Base-by-base conservation (phyloP, 2,329 filamentous ascomycete genomes). In the Didymella keratinophila region DNA sequence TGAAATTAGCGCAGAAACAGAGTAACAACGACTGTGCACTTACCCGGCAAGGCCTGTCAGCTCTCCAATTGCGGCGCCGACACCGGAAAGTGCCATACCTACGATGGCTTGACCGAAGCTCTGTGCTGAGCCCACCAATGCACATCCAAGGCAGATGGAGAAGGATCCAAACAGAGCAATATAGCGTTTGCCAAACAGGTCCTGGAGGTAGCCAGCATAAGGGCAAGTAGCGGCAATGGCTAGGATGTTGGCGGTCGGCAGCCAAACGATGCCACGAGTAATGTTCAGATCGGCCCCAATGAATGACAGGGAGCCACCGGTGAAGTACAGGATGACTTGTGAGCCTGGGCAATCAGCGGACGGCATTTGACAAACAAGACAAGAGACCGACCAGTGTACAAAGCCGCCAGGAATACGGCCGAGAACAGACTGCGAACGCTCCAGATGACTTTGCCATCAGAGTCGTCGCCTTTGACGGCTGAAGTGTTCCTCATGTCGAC, bases 381-480 rank as follows among this genome's bases (percentile, higher is more conserved):
- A 14, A 51, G 20, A 20, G n/a, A 21, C 30, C 10, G 41, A 64
- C 62, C 75, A 12, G 75, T 78, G 55, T 78, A 78, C 9, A 78
- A 57, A 27, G 73, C 76, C 12, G 75, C 71, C 25, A 78, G 67
- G 52, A 75, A 79, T 8, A 70, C 67, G 8, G 74, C 72, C 36
- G 76, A 73, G 10, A 77, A 65, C 8, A 77, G 67, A 51, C 73
- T 71, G 27, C 73, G 69, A 1, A 66, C 20, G 23, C 61, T 75
- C 76, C 76, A 79, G 1, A 66, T 63, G 14, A 78, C 70, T 48
- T 77, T 76, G 27, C 77, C 76, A 61, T 78, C 76, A 27, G 75
- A 78, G 46, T 78, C 71, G 54, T 79, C 76, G 28, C 76, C 77
- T 64, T 77, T 77, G 49, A 76, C 68, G 2, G 76, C 76, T 28